These are phyloP conservation scores for Leccinum insolens DNA, from an alignment of 1,284 basidiomycete species.

Conservation along the genomic window DNA sequence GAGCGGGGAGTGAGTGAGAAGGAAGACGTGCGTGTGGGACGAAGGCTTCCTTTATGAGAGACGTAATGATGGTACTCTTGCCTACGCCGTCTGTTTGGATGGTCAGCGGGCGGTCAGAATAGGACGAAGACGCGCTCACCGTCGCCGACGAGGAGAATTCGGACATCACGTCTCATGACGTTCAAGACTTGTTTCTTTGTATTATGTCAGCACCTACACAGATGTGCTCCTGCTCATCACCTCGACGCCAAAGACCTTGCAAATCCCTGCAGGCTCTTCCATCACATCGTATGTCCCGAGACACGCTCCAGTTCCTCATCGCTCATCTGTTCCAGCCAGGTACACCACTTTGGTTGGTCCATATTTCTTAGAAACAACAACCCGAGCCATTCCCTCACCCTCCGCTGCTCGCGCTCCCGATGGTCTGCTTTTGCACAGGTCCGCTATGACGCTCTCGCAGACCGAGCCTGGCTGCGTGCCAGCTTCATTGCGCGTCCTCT, in stretches of 20 bases:
- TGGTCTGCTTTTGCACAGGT: slow-evolving; percentile 54
- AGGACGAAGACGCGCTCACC: slow-evolving; percentile 49
- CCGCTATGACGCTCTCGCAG: slow-evolving; percentile 56
- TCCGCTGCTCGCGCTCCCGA: slow-evolving; percentile 44
- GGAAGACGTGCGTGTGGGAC: slow-evolving; percentile 71
- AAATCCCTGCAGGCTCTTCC: slow-evolving; percentile 45
- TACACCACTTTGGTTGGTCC: slow-evolving; percentile 64
- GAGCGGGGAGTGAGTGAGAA: slow-evolving; percentile 1
- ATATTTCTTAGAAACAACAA: slow-evolving; percentile 49
- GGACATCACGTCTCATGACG: slow-evolving; percentile 83
- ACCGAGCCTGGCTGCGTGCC: slow-evolving; percentile 54
- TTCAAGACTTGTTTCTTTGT: slow-evolving; percentile 10
- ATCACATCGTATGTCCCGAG: slow-evolving; percentile 48
- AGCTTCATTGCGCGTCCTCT: slow-evolving; percentile 69
- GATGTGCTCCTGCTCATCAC: slow-evolving; percentile 50
- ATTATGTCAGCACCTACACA: slow-evolving; percentile 23
- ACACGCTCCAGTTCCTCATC: background rate
- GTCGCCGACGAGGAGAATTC: slow-evolving; percentile 93
- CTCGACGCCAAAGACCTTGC: slow-evolving; percentile 49
- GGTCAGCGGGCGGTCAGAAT: slow-evolving; percentile 1
- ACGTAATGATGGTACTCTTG: slow-evolving; percentile 94
- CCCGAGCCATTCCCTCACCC: slow-evolving; percentile 53
- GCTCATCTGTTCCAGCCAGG: slow-evolving; percentile 40
- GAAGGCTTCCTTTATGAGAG: slow-evolving; percentile 93
- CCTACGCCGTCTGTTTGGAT: slow-evolving; percentile 79